Percentiles rank a stretch among this genome's conserved stretches.
Conservation (phyloP, 2,329 filamentous ascomycete genomes). For the Fusarium xyrophilum region DNA sequence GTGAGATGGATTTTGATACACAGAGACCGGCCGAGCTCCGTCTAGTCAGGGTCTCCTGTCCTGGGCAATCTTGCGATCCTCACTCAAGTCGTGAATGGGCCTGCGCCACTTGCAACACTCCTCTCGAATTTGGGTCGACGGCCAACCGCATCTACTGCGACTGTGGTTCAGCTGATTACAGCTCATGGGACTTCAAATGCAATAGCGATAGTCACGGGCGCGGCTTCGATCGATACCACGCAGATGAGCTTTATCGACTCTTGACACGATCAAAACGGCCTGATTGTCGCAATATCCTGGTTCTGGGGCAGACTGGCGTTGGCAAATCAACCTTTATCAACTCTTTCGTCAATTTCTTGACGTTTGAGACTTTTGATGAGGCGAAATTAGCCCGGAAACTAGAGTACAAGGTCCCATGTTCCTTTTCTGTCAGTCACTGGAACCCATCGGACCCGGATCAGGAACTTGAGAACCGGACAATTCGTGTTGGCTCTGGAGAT, state of each 20-base stretch:
- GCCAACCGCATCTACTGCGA: slow-evolving; percentile 47
- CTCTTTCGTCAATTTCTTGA: slow-evolving; percentile 55
- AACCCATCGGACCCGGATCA: not conserved
- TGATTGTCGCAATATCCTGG: slow-evolving; percentile 51
- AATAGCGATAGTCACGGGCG: slow-evolving; percentile 37
- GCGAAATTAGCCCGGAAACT: slow-evolving; percentile 33
- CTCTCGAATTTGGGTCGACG: slow-evolving; percentile 1
- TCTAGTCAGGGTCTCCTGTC: slow-evolving; percentile 47
- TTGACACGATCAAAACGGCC: not conserved
- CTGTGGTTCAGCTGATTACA: slow-evolving; percentile 44
- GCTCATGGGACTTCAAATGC: slow-evolving; percentile 45
- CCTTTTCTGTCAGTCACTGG: slow-evolving; percentile 4
- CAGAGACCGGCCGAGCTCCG: slow-evolving; percentile 25
- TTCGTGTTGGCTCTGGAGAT: slow-evolving; percentile 17
- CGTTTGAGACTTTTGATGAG: slow-evolving; percentile 48
- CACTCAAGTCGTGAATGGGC: slow-evolving; percentile 7
- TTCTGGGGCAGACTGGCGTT: slow-evolving; percentile 57
- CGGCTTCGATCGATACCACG: slow-evolving; percentile 9
- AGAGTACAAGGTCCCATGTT: slow-evolving; percentile 23
- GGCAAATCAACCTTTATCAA: slow-evolving; percentile 60
- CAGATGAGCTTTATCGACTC: not conserved
- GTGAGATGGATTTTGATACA: not conserved
- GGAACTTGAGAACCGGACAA: not conserved
- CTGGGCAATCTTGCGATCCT: slow-evolving; percentile 35
- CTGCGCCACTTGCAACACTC: not conserved